Evolutionary conservation across 306 rosid species (phyloP).

Genomic region (Lagenaria siceraria): DNA sequence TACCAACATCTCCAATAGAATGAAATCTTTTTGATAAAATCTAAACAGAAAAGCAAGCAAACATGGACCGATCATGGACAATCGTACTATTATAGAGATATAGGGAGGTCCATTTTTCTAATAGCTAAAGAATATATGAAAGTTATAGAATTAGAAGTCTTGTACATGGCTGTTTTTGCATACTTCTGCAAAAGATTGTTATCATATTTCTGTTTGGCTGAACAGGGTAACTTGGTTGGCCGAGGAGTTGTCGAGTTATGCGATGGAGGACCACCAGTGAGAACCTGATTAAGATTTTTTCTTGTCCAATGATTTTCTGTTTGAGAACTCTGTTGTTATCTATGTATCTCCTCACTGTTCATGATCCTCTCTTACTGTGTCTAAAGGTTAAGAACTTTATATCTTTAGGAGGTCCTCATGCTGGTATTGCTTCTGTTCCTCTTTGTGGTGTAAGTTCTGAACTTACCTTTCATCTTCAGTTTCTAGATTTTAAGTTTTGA

Average conservation of each 20-base stretch:
- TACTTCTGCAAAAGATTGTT: background rate
- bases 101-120: too few relatives aligned
- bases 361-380: background rate
- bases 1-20: background rate
- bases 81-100: too few relatives aligned
- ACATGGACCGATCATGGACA: too few relatives aligned
- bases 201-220: constrained; percentile 2
- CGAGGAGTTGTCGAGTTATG: constrained; percentile 74
- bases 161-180: background rate
- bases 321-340: background rate
- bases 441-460: constrained; percentile 80
- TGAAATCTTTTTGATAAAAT: background rate
- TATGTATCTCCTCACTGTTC: background rate
- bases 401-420: constrained; percentile 91
- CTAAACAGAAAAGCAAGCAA: background rate
- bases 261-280: constrained; percentile 81
- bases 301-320: background rate
- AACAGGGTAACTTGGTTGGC: constrained; percentile 61
- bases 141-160: background rate
- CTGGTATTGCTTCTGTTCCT: constrained; percentile 89
- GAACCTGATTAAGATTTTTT: constrained; percentile 10
- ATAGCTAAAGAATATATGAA: too few relatives aligned
- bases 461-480: background rate
- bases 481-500: background rate
- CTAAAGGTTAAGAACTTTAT: constrained; percentile 64